These are phyloP conservation scores for Amanita rimosa DNA, from an alignment of 768 basidiomycete genomes.

Conservation along the genomic window DNA sequence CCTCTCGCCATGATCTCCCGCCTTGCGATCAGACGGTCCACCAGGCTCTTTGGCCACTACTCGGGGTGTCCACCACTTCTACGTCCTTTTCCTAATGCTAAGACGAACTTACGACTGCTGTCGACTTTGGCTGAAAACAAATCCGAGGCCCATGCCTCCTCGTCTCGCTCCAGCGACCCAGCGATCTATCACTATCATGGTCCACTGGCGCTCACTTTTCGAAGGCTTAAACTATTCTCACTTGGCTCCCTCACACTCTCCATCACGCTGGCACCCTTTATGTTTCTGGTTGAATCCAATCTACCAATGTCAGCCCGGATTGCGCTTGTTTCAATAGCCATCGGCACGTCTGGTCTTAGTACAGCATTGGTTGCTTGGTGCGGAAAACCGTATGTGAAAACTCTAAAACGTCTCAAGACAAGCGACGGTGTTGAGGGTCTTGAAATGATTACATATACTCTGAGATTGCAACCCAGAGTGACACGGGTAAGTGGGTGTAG, in stretches of 20 bases:
- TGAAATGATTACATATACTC: conserved; percentile 59
- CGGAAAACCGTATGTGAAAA: conserved; percentile 64
- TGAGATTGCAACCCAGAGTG: conserved; percentile 44
- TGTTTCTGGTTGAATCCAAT: conserved; percentile 71
- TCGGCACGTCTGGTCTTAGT: conserved; percentile 63
- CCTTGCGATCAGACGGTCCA: neutral
- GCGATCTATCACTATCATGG: conserved; percentile 62
- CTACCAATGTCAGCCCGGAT: conserved; percentile 60
- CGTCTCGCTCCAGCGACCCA: conserved; percentile 1
- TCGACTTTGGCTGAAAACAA: neutral
- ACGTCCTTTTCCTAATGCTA: neutral
- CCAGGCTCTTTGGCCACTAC: neutral
- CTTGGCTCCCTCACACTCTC: conserved; percentile 67
- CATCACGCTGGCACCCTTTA: conserved; percentile 60
- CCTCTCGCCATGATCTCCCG: neutral
- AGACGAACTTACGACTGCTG: neutral
- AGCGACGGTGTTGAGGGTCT: conserved; percentile 39
- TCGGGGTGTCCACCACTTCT: neutral
- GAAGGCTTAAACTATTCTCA: conserved; percentile 74
- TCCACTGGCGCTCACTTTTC: conserved; percentile 63
- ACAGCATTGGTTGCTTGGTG: conserved; percentile 66
- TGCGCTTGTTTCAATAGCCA: conserved; percentile 56
- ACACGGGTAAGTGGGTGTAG: conserved; percentile 38
- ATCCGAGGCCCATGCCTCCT: conserved; percentile 7
- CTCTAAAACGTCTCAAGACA: conserved; percentile 39